Conservation (phyloP, 1,284 basidiomycete genomes). For the Anthracocystis setariae region DNA sequence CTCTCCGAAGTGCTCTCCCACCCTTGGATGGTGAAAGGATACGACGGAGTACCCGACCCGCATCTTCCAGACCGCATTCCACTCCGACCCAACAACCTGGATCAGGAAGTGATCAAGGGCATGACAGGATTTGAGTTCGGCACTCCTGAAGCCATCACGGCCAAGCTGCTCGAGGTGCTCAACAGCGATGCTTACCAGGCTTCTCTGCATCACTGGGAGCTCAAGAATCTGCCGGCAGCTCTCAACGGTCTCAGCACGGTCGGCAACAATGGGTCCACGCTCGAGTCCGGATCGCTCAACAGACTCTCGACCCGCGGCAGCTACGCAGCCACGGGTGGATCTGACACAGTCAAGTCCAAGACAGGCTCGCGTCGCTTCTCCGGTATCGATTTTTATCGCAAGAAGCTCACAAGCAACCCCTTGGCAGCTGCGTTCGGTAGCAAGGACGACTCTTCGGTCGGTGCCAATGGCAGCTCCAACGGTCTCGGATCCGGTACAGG, state of each 20-base stretch:
- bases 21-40: constrained; percentile 94
- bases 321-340: constrained; percentile 12
- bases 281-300: constrained; percentile 30
- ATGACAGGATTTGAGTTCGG: constrained; percentile 99
- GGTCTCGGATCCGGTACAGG: constrained; percentile 49
- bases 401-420: constrained; percentile 74
- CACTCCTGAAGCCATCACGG: constrained; percentile 83
- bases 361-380: constrained; percentile 75
- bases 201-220: constrained; percentile 80
- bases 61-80: constrained; percentile 90
- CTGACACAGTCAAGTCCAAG: constrained; percentile 48
- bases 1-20: constrained; percentile 88
- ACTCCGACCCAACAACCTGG: constrained; percentile 84
- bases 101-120: constrained; percentile 82
- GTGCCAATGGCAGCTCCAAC: constrained; percentile 30
- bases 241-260: constrained; percentile 42
- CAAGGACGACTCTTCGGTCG: constrained; percentile 41
- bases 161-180: constrained; percentile 78
- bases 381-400: constrained; percentile 92
- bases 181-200: constrained; percentile 81
- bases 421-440: constrained; percentile 51
- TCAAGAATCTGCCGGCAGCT: constrained; percentile 65
- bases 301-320: constrained; percentile 34
- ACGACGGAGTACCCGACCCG: constrained; percentile 79
- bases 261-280: constrained; percentile 63